These are phyloP conservation scores for Fusarium globosum DNA, from an alignment of 2,329 filamentous ascomycete species.

Conservation along the genomic window DNA sequence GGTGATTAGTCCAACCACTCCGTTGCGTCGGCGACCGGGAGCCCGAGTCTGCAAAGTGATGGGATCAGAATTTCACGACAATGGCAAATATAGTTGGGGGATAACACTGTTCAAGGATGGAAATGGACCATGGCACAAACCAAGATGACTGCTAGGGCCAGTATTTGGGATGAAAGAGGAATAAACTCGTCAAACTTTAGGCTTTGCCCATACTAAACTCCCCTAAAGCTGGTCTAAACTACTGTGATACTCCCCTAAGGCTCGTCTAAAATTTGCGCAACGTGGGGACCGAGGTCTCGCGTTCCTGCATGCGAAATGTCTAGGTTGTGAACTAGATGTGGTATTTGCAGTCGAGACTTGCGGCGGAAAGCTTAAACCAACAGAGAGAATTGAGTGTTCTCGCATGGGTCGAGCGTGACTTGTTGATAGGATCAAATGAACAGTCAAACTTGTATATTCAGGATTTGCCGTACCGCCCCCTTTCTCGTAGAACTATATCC, in stretches of 20 bases:
- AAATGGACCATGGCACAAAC: not conserved
- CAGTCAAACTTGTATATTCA: not conserved
- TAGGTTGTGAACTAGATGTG: too few relatives aligned
- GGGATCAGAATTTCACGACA: not conserved
- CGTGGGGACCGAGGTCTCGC: not conserved
- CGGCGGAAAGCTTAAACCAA: too few relatives aligned
- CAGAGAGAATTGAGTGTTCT: not conserved
- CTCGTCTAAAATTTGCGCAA: not conserved
- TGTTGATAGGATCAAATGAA: not conserved
- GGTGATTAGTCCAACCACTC: not conserved
- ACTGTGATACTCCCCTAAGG: not conserved
- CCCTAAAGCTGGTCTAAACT: not conserved
- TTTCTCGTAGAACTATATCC: slow-evolving; percentile 1
- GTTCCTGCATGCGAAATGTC: not conserved
- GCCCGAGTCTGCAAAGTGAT: not conserved
- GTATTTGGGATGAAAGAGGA: not conserved
- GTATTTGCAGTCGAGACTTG: too few relatives aligned
- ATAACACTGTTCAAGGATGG: not conserved
- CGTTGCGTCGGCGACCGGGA: not conserved
- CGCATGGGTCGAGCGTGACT: not conserved
- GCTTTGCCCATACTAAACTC: not conserved
- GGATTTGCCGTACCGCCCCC: not conserved
- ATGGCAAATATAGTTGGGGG: fast-evolving
- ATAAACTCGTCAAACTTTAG: not conserved
- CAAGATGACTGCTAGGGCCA: not conserved